Conservation (phyloP, 2,329 filamentous ascomycete genomes). For the Pestalotiopsis sp. region DNA sequence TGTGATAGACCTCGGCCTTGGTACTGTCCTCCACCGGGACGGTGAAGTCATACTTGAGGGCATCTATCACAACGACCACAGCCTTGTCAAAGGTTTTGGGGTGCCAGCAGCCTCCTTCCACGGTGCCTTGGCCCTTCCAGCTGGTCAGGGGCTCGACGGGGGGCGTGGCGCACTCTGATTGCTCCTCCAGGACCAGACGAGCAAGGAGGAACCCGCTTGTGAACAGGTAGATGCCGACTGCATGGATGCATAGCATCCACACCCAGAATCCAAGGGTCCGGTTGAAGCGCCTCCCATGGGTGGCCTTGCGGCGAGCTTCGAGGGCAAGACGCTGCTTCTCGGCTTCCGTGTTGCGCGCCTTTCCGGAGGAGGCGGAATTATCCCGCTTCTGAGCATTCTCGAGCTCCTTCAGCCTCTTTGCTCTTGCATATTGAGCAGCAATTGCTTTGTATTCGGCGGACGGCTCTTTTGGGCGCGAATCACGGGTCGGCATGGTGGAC, state of each 20-base stretch:
- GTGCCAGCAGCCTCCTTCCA: conserved; percentile 85
- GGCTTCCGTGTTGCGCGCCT: conserved; percentile 38
- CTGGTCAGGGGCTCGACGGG: conserved; percentile 60
- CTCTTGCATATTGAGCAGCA: conserved; percentile 54
- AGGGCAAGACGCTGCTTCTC: conserved; percentile 49
- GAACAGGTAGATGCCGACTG: conserved; percentile 85
- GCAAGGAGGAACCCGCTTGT: conserved; percentile 94
- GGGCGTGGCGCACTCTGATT: conserved; percentile 69
- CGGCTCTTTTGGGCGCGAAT: conserved; percentile 27
- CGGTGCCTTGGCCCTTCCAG: conserved; percentile 44
- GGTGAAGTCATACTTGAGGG: conserved; percentile 94
- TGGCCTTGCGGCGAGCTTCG: conserved; percentile 48
- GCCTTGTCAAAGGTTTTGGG: conserved; percentile 92
- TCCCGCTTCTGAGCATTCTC: conserved; percentile 39
- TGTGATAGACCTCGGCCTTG: conserved; percentile 71
- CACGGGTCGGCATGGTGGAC: conserved; percentile 30
- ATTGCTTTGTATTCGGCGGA: conserved; percentile 54
- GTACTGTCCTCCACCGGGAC: conserved; percentile 68
- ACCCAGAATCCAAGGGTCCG: conserved; percentile 70
- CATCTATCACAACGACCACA: conserved; percentile 88
- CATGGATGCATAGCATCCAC: conserved; percentile 74
- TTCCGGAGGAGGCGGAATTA: conserved; percentile 23
- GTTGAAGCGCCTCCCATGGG: conserved; percentile 55
- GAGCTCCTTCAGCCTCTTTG: conserved; percentile 51
- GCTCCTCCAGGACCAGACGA: conserved; percentile 76